Evolutionary conservation across 148 eudicot species (phyloP).

Genomic region (Talinum fruticosum): DNA sequence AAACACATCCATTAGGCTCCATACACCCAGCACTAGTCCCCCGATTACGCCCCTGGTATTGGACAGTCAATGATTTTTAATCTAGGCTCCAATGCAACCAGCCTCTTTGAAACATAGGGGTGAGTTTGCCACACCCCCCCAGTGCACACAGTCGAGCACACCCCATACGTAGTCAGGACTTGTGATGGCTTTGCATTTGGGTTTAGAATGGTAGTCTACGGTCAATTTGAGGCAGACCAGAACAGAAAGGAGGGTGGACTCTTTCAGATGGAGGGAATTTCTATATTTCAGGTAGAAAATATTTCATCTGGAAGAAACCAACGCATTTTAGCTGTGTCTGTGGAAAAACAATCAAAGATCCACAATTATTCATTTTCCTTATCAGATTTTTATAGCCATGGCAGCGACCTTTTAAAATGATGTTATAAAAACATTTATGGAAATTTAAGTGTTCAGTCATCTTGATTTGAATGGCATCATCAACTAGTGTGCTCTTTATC

Average conservation of each 20-base stretch:
- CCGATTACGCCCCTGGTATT: no score
- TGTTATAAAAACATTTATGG: background rate
- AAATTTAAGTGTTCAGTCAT: no score
- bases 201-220: no score
- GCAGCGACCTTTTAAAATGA: constrained; percentile 4
- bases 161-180: no score
- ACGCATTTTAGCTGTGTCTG: no score
- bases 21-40: no score
- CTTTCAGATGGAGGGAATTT: background rate
- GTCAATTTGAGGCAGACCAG: background rate
- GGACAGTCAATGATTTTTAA: no score
- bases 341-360: background rate
- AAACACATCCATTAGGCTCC: no score
- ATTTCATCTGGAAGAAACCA: background rate
- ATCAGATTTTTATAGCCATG: background rate
- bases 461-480: background rate
- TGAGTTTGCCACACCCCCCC: background rate
- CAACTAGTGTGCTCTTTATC: background rate
- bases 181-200: no score
- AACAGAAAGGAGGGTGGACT: background rate
- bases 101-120: background rate
- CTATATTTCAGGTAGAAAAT: no score
- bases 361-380: background rate
- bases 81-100: no score
- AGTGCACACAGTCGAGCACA: no score